phyloP scores from a whole-genome alignment of 164 flowering plant species.

The Vitis amurensis region DNA sequence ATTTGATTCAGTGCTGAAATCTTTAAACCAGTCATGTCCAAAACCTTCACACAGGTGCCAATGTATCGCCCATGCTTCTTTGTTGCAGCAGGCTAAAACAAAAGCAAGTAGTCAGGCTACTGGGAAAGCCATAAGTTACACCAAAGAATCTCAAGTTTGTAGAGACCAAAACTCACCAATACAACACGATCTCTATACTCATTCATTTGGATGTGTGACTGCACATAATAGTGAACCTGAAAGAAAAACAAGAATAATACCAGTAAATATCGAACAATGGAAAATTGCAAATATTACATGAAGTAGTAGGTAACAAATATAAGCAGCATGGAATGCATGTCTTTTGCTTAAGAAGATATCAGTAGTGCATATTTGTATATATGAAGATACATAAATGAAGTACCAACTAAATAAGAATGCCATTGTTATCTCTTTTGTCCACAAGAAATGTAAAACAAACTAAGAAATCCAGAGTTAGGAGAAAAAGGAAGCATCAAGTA shows the following conservation, averaged over 20 bases:
- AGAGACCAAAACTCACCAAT: conserved; percentile 49
- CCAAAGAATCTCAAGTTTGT: not conserved
- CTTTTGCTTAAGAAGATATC: not conserved
- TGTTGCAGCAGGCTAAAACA: conserved; percentile 72
- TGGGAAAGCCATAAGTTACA: not conserved
- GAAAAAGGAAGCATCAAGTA: not conserved
- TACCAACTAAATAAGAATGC: not conserved
- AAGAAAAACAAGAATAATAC: conserved; percentile 10
- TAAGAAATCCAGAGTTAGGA: not conserved
- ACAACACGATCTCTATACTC: conserved; percentile 94
- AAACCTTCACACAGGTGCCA: conserved; percentile 77
- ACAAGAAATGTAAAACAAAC: too few species aligned
- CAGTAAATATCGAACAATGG: not conserved
- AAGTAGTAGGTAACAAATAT: not conserved
- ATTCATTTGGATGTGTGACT: conserved; percentile 96
- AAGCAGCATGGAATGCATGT: not conserved
- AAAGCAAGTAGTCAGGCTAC: conserved; percentile 13
- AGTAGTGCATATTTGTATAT: not conserved
- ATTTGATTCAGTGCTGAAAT: conserved; percentile 85
- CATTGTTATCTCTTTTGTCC: too few species aligned
- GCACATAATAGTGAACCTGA: conserved; percentile 85
- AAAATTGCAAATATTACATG: not conserved
- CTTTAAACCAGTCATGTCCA: conserved; percentile 96
- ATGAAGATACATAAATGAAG: not conserved
- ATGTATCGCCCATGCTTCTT: conserved; percentile 64